Conservation (phyloP, 2,329 filamentous ascomycete species). For the Dactylella cylindrospora region DNA sequence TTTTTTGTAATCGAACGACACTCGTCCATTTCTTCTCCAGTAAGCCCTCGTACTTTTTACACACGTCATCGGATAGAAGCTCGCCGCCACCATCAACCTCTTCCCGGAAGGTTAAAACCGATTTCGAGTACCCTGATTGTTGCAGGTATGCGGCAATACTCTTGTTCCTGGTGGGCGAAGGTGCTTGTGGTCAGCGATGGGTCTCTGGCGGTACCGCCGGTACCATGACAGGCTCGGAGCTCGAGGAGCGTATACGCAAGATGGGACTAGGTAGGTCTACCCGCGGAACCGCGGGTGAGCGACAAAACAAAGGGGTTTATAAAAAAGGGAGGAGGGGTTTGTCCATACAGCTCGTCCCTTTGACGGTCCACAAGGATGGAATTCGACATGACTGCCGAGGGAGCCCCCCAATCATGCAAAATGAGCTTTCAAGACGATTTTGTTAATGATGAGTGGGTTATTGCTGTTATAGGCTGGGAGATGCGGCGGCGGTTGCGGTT, state of each 20-base stretch:
- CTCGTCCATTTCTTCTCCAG: slow-evolving; percentile 99
- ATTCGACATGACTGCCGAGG: slow-evolving; percentile 30
- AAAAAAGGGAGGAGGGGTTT: neutral
- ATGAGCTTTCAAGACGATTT: too few relatives aligned
- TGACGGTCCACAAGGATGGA: slow-evolving; percentile 40
- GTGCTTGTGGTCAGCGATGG: neutral
- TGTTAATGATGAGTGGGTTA: too few relatives aligned
- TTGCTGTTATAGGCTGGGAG: too few relatives aligned
- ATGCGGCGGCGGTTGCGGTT: too few relatives aligned
- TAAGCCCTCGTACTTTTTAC: slow-evolving; percentile 91
- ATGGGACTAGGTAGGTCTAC: too few relatives aligned
- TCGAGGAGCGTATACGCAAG: too few relatives aligned
- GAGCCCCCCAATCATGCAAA: too few relatives aligned
- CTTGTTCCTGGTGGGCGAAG: slow-evolving; percentile 67
- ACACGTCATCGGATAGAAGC: slow-evolving; percentile 73
- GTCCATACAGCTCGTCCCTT: slow-evolving; percentile 40
- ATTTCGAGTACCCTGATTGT: slow-evolving; percentile 68
- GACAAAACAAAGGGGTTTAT: neutral
- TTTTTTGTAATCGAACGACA: slow-evolving; percentile 90
- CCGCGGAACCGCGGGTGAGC: too few relatives aligned
- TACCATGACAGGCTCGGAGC: too few relatives aligned
- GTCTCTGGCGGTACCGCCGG: too few relatives aligned
- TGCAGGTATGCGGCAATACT: slow-evolving; percentile 88
- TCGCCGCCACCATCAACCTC: slow-evolving; percentile 72
- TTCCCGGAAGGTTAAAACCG: slow-evolving; percentile 63